Conservation (phyloP, 192 early-diverging fungal species). For the Coemansia sp. region DNA sequence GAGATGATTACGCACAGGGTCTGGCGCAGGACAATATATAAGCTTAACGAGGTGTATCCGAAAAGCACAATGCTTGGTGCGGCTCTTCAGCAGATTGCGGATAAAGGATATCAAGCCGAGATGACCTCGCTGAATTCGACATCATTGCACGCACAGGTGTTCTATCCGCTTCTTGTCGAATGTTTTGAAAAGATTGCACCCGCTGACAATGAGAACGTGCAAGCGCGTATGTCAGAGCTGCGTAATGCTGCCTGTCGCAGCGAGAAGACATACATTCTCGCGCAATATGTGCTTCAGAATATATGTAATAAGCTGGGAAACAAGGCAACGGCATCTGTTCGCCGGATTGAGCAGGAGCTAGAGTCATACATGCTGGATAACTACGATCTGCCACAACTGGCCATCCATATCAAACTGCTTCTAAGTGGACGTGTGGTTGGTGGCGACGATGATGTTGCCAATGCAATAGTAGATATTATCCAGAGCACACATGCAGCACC, state of each 20-base stretch:
- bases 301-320: conserved; percentile 27
- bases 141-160: conserved; percentile 66
- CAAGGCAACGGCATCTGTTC: conserved; percentile 18
- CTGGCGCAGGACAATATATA: conserved; percentile 70
- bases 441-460: conserved; percentile 33
- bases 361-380: conserved; percentile 43
- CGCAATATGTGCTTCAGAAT: conserved; percentile 36
- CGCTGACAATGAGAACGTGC: conserved; percentile 60
- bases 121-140: conserved; percentile 67
- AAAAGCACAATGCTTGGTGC: conserved; percentile 63
- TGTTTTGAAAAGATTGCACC: conserved; percentile 62
- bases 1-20: conserved; percentile 60
- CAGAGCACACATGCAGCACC: conserved; percentile 42
- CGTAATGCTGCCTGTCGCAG: conserved; percentile 34
- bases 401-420: conserved; percentile 41
- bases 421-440: conserved; percentile 31
- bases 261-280: conserved; percentile 46
- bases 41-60: conserved; percentile 63
- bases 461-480: conserved; percentile 38
- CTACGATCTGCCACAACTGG: conserved; percentile 38
- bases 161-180: conserved; percentile 62
- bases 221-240: conserved; percentile 60
- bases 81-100: conserved; percentile 66
- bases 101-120: conserved; percentile 65
- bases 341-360: conserved; percentile 43